Base-by-base conservation (phyloP, 2,329 filamentous ascomycete genomes). In the Sclerotinia sclerotiorum region DNA sequence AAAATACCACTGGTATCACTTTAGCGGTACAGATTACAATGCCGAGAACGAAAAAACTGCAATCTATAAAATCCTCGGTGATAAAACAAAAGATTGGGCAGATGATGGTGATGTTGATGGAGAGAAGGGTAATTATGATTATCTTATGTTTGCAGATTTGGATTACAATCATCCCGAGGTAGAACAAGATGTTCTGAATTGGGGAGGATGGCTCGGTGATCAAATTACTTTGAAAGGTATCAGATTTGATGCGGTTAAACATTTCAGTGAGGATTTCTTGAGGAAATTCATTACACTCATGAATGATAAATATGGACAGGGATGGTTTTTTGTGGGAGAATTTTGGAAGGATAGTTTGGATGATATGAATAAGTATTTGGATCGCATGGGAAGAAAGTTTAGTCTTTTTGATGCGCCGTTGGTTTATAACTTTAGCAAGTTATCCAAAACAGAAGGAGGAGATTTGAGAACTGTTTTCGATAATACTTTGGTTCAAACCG, bases 141-240 rank as follows among this genome's bases (percentile, higher is more conserved):
- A 88, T 74, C 82, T 92, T 21, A 91, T 92, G 87, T 91, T 90
- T 73, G 86, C 87, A 7, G 87, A 92, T 76, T 77, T 92, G 51
- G 89, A 92, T 77, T 89, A 90, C 76, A 78, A 80, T 2, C 84
- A 90, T 68, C 81, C 82, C 0, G 89, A 90, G 72, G 89, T 92
- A 13, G 81, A 83, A 46, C 77, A 83, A 5, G 90, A 92, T 71
- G 83, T 91, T 5, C 80, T 88, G 66, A 81, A 83, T 63, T 92
- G 90, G 90, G 87, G 87, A 2, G 79, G 84, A 5, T 93, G 90
- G 90, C 82, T 93, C 68, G 83, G 84, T 0, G 79, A 84, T 7
- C 81, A 88, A 69, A 76, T 91, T 0, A 84, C 85, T 0, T 79
- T 92, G 15, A 82, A 84, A 70, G 90, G 89, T 0, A 88, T 92